phyloP scores from a whole-genome alignment of 2,329 filamentous ascomycete species.

The Malbranchea cinnamomea region DNA sequence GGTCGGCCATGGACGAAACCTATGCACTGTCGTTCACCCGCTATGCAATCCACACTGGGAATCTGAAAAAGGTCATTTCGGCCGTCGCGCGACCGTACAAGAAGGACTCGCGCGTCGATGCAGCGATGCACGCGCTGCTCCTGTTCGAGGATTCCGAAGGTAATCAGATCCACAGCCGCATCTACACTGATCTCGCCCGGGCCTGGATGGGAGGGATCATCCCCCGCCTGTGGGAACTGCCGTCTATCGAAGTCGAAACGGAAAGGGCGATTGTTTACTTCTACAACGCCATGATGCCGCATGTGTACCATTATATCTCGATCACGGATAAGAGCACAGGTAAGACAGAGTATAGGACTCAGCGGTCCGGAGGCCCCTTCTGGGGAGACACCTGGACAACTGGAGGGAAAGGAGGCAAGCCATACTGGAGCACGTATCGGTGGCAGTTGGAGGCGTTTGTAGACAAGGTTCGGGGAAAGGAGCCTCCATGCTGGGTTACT shows the following conservation, averaged over 20 bases:
- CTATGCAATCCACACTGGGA: constrained; percentile 17
- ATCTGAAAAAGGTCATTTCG: constrained; percentile 17
- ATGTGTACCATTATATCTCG: constrained; percentile 21
- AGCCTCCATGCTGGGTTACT: constrained; percentile 8
- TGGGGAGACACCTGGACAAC: constrained; percentile 18
- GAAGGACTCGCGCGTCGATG: constrained; percentile 17
- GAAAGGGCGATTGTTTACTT: constrained; percentile 18
- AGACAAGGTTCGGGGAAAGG: constrained; percentile 8
- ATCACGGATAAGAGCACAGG: constrained; percentile 18
- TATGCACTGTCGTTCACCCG: constrained; percentile 22
- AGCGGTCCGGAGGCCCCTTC: constrained; percentile 16
- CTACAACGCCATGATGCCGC: constrained; percentile 22
- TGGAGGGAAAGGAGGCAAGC: constrained; percentile 14
- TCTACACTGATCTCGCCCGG: constrained; percentile 20
- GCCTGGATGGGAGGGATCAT: constrained; percentile 12
- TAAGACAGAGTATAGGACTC: constrained; percentile 13
- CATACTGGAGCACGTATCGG: constrained; percentile 10
- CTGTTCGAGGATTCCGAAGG: constrained; percentile 13
- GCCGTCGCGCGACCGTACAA: constrained; percentile 15
- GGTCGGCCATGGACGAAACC: constrained; percentile 26
- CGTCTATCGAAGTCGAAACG: constrained; percentile 19
- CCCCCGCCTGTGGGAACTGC: constrained; percentile 20
- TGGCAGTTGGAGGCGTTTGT: constrained; percentile 11
- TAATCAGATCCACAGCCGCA: constrained; percentile 14
- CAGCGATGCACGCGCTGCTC: constrained; percentile 18